Evolutionary conservation across 1,284 basidiomycete species (phyloP).

Genomic region (Pseudozyma sp.): DNA sequence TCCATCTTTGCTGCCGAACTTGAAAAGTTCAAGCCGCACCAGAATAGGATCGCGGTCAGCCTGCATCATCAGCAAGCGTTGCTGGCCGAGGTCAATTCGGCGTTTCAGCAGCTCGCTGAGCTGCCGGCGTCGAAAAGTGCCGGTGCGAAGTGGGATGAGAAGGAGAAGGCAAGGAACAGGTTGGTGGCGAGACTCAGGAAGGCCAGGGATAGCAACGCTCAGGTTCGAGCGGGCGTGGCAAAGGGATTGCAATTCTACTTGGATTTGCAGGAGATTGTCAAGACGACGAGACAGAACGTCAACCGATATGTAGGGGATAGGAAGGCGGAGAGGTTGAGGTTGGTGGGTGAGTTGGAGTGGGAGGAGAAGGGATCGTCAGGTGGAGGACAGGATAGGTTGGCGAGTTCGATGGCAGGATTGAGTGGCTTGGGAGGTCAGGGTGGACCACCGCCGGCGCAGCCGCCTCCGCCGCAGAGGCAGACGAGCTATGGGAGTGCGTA

Average conservation of each 20-base stretch:
- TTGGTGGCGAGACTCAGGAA: conserved; percentile 78
- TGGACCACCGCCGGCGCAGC: conserved; percentile 16
- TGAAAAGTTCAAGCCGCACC: conserved; percentile 93
- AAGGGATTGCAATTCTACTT: conserved; percentile 90
- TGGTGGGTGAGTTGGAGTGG: conserved; percentile 79
- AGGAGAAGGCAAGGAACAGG: conserved; percentile 81
- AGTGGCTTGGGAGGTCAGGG: conserved; percentile 11
- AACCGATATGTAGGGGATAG: conserved; percentile 77
- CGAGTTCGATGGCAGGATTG: conserved; percentile 28
- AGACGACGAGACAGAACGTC: conserved; percentile 75
- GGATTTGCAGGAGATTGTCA: conserved; percentile 79
- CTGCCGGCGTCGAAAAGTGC: conserved; percentile 71
- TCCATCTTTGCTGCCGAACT: conserved; percentile 90
- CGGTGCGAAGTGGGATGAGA: conserved; percentile 79
- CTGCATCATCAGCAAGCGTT: conserved; percentile 80
- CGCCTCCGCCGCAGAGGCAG: conserved; percentile 35
- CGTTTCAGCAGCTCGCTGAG: conserved; percentile 42
- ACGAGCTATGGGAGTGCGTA: conserved; percentile 36
- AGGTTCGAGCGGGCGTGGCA: conserved; percentile 84
- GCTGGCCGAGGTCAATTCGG: conserved; percentile 70
- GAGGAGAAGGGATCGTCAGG: conserved; percentile 72
- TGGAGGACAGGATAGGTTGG: conserved; percentile 9
- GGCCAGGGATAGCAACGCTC: conserved; percentile 84
- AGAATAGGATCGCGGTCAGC: conserved; percentile 81
- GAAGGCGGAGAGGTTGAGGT: conserved; percentile 77